Evolutionary conservation across 441 rosid genomes (phyloP), one percentile per base, ranked within the genome.

Genomic region (Brassica balearica): DNA sequence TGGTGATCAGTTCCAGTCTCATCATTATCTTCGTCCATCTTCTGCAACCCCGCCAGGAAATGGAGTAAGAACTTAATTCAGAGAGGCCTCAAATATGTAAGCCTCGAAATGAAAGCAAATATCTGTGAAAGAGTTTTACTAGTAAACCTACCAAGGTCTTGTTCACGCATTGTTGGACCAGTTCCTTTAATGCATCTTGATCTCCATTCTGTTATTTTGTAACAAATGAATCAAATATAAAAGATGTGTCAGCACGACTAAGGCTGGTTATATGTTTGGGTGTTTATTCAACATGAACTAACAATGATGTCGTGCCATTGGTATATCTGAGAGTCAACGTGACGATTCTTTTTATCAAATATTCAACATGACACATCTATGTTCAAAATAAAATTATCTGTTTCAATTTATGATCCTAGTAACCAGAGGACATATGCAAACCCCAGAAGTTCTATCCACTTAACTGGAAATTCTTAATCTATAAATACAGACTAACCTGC

Each of bases 141-240:
- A 64, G 36, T 70, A 87, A 84, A 86, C 77, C 71, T 65, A 80
- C 83, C 8, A 38, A 59, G 76, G 82, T 77, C 60, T 77, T 82
- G 56, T 75, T 83, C 67, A 59, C 68, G 72, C 80, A 20, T 61
- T 59, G 82, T 69, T 75, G 80, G 72, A 84, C 78, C 80, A 94
- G 76, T 75, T 76, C 79, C 89, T 84, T 85, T 78, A 94, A 76
- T 77, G 92, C 88, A 80, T 90, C 94, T 84, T 86, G 93, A 64
- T 94, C 98, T 71, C 36, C 65, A 71, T 62, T 76, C 98, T 92
- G 86, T 61, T 56, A 25, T 60, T 82, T 65, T 58, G 78, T 23
- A 19, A 76, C 69, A 74, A 63, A 77, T 29, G 23, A 73, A 22
- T 23, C 63, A 67, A 9, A 0, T 0, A 67, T 43, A 25, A 59